A percentile compares a stretch with the other conserved stretches of the same genome.
These are phyloP conservation scores for Silybum marianum DNA, from an alignment of 129 eudicot genomes.

Conservation along the genomic window DNA sequence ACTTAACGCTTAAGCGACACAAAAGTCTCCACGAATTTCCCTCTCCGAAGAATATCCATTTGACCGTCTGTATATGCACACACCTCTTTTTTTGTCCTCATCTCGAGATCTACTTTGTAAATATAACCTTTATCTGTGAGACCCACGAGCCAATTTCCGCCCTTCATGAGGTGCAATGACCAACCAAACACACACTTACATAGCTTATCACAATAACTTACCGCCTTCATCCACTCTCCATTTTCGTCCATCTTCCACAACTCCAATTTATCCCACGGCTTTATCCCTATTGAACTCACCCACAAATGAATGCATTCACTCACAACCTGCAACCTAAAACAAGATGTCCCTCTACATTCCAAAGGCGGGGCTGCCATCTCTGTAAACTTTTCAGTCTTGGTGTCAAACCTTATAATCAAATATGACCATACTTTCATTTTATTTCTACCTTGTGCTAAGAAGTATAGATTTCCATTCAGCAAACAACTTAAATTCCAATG, in stretches of 20 bases:
- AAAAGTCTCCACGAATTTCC: not conserved
- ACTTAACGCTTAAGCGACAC: not conserved
- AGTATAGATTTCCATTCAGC: not conserved
- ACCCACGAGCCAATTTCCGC: not conserved
- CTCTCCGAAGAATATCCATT: not conserved
- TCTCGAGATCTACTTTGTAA: not conserved
- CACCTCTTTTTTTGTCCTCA: not conserved
- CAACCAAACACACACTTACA: not conserved
- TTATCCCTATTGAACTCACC: not conserved
- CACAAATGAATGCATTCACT: not conserved
- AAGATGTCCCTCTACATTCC: not conserved
- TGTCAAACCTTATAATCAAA: not conserved
- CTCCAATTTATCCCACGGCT: not conserved
- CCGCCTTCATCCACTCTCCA: not conserved
- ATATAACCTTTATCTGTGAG: not conserved
- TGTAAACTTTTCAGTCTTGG: not conserved
- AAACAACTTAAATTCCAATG: not conserved
- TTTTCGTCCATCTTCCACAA: not conserved
- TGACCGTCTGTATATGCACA: not conserved
- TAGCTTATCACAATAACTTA: not conserved
- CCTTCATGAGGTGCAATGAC: not conserved
- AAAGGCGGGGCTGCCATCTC: not conserved
- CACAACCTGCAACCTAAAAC: not conserved
- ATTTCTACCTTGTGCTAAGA: not conserved
- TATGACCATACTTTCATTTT: not conserved